Evolutionary conservation across 805 yeast genomes (phyloP).

Genomic region (Teunomyces panamensis): DNA sequence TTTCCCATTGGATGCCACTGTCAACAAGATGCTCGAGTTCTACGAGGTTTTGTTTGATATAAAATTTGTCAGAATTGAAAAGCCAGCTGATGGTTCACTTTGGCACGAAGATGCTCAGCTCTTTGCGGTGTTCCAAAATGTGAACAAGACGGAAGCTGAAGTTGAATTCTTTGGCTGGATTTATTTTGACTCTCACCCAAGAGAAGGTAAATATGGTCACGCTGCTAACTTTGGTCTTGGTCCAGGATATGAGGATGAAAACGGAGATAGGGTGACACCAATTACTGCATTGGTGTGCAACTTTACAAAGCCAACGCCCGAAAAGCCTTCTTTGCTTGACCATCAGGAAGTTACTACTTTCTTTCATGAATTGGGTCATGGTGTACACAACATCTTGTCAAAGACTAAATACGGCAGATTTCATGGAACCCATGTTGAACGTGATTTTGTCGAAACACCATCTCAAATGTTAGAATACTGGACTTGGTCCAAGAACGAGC

Average conservation of each 20-base stretch:
- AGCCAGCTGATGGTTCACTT: constrained; percentile 37
- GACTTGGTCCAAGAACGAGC: constrained; percentile 72
- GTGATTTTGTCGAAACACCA: constrained; percentile 91
- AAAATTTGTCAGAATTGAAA: constrained; percentile 55
- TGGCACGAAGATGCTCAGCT: constrained; percentile 84
- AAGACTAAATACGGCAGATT: constrained; percentile 62
- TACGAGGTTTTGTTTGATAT: constrained; percentile 70
- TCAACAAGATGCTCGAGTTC: constrained; percentile 64
- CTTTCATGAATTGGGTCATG: constrained; percentile 90
- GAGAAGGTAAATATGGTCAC: constrained; percentile 85
- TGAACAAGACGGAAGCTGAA: constrained; percentile 33
- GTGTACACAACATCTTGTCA: constrained; percentile 75
- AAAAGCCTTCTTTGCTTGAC: constrained; percentile 70
- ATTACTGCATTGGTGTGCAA: constrained; percentile 81
- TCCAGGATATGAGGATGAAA: constrained; percentile 53
- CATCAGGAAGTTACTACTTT: constrained; percentile 79
- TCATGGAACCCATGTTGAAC: constrained; percentile 72
- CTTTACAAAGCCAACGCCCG: constrained; percentile 69
- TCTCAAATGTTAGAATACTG: constrained; percentile 87
- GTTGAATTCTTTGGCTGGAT: constrained; percentile 69
- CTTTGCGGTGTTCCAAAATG: constrained; percentile 68
- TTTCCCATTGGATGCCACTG: constrained; percentile 70
- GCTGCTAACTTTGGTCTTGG: constrained; percentile 78
- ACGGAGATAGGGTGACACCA: constrained; percentile 56
- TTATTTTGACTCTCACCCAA: constrained; percentile 78